Evolutionary conservation across 352 stramenopile species (phyloP), one percentile per base, ranked within the genome.

Genomic region (Phytophthora podocarpi): DNA sequence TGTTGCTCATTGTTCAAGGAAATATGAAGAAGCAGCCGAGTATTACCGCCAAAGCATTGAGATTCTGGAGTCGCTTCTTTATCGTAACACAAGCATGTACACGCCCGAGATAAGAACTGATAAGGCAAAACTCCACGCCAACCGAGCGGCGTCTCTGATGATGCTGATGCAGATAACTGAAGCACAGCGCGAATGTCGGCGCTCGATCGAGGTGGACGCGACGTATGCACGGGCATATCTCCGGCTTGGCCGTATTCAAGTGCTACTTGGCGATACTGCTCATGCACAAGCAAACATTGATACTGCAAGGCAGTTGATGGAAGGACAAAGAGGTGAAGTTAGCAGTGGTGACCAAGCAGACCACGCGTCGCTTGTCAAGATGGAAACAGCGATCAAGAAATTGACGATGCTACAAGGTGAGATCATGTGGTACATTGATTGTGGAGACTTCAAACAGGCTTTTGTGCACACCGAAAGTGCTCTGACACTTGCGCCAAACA

Each of bases 101-200:
- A 87, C 74, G 13, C 30, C 54, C 2, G 65, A 74, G 2, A 10
- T 89, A n/a, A 59, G 71, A 61, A 81, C 82, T 4, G 85, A 96
- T 55, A 93, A 93, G 42, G 82, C 85, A 0, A 95, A 93, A 54
- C 58, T 95, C 12, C 84, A 94, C 40, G 74, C 82, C 7, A 96
- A 96, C 53, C 74, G 85, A 32, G 82, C 85, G 3, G 87, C 87
- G 12, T 87, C 80, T 5, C 56, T 91, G 24, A 90, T 94, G 76
- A 94, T 93, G 87, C 24, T 93, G 12, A 73, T 82, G 67, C 78
- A 90, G 54, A 77, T 91, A 12, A 37, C 59, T 7, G 85, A 95
- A 64, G 87, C 85, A 12, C 74, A 89, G 49, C 80, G 78, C 1
- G 87, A 96, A 66, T 89, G 81, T 28, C 53, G 72, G 13, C 43